phyloP scores from a whole-genome alignment of 2,329 filamentous ascomycete genomes.

The Knoxdaviesia proteae region DNA sequence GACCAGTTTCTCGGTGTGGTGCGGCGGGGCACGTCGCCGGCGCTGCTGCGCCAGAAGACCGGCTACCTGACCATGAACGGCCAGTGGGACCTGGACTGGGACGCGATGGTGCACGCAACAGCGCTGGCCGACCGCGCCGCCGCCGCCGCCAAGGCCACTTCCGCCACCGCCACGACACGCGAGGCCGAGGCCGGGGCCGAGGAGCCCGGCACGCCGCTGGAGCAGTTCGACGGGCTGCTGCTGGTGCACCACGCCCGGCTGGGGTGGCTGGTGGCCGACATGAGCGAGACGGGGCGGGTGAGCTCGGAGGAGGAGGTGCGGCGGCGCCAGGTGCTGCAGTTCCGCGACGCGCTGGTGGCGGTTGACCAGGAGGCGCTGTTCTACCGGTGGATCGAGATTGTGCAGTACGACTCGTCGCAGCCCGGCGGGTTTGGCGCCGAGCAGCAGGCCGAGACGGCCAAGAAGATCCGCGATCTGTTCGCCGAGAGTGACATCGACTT shows the following conservation, averaged over 20 bases:
- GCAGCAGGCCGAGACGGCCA: constrained; percentile 49
- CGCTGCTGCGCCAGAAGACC: constrained; percentile 54
- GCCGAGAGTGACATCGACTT: constrained; percentile 60
- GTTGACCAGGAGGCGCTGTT: constrained; percentile 79
- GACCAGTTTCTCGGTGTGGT: constrained; percentile 41
- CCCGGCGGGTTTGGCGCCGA: constrained; percentile 62
- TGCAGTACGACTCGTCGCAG: constrained; percentile 66
- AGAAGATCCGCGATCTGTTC: constrained; percentile 59
- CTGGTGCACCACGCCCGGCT: constrained; percentile 43
- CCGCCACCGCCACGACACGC: no score
- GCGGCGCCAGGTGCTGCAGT: constrained; percentile 55
- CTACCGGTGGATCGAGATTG: constrained; percentile 79
- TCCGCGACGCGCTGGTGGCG: constrained; percentile 52
- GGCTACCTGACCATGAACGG: constrained; percentile 71
- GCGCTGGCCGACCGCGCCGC: constrained; percentile 41
- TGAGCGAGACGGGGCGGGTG: constrained; percentile 32
- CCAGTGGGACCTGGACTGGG: constrained; percentile 77
- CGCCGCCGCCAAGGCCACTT: neutral
- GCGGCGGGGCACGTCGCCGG: constrained; percentile 45
- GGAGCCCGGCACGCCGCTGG: constrained; percentile 22
- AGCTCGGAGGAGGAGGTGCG: constrained; percentile 37
- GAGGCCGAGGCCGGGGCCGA: no score
- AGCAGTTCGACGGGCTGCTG: constrained; percentile 53
- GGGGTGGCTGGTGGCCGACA: constrained; percentile 42
- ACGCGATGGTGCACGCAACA: constrained; percentile 56